Percentiles rank a stretch among this genome's conserved stretches.
These are phyloP conservation scores for Pleurotus tuoliensis DNA, from an alignment of 768 basidiomycete species.

Conservation along the genomic window DNA sequence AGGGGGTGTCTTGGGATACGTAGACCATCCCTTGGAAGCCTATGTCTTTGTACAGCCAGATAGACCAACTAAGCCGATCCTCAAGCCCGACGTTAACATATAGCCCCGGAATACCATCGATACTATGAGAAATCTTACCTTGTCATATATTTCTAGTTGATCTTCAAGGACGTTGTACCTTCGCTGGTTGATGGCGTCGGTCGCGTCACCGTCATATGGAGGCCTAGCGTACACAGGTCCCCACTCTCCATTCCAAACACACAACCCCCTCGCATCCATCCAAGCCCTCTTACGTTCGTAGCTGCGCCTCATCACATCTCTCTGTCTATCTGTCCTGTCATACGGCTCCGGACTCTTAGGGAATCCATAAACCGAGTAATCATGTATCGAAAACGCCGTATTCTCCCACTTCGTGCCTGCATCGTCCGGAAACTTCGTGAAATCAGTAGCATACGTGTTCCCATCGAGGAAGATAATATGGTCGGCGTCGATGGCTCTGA, in stretches of 20 bases:
- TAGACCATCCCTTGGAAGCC: conserved; percentile 88
- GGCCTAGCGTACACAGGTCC: conserved; percentile 76
- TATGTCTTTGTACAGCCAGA: conserved; percentile 87
- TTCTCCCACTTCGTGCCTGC: conserved; percentile 62
- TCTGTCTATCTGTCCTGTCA: conserved; percentile 48
- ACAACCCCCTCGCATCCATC: conserved; percentile 64
- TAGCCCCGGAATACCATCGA: conserved; percentile 69
- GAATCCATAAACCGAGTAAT: conserved; percentile 74
- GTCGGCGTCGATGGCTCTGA: conserved; percentile 63
- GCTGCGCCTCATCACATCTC: conserved; percentile 44
- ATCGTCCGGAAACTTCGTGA: conserved; percentile 62
- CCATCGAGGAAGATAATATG: conserved; percentile 81
- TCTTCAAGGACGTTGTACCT: conserved; percentile 68
- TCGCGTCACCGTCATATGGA: conserved; percentile 54
- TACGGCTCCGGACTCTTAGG: conserved; percentile 56
- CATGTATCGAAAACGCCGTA: conserved; percentile 75
- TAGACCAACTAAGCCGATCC: conserved; percentile 74
- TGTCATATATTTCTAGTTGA: conserved; percentile 69
- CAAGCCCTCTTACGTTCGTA: conserved; percentile 75
- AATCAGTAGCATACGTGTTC: conserved; percentile 80
- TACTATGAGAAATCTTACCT: conserved; percentile 32
- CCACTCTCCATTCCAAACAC: conserved; percentile 82
- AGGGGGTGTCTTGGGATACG: conserved; percentile 62
- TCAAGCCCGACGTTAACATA: conserved; percentile 54
- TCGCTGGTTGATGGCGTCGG: conserved; percentile 60